Conservation (phyloP, 148 eudicot species). For the Heliosperma pusillum region DNA sequence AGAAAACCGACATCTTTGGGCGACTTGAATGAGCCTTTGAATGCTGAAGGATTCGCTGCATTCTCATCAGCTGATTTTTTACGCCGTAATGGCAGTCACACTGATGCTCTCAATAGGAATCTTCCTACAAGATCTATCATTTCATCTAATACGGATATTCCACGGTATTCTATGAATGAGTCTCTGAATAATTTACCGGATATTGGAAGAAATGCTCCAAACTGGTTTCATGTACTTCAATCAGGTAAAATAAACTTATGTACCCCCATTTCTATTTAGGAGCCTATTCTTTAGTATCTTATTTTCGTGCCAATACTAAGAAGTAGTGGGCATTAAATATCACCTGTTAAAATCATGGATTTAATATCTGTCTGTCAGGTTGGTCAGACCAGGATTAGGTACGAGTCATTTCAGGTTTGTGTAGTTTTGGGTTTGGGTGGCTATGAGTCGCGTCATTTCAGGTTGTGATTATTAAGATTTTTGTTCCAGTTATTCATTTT, state of each 20-base stretch:
- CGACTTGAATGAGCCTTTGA: slow-evolving; percentile 75
- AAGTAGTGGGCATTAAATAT: no score
- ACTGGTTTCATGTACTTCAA: slow-evolving; percentile 41
- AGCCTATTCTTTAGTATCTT: background rate
- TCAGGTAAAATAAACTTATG: slow-evolving; percentile 43
- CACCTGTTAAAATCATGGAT: no score
- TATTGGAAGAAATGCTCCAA: slow-evolving; percentile 40
- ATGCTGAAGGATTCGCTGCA: slow-evolving; percentile 41
- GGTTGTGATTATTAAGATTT: no score
- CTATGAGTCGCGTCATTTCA: no score
- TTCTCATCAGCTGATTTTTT: slow-evolving; percentile 33
- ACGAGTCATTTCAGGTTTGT: no score
- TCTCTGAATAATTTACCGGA: slow-evolving; percentile 7
- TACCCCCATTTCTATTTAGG: background rate
- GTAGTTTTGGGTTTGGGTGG: no score
- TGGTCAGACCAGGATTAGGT: no score
- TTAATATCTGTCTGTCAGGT: no score
- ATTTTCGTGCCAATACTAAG: no score
- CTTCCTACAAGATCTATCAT: slow-evolving; percentile 30
- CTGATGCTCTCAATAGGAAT: slow-evolving; percentile 22
- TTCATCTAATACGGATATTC: slow-evolving; percentile 29
- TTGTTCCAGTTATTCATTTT: no score
- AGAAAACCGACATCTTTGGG: slow-evolving; percentile 30
- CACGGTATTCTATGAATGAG: slow-evolving; percentile 25
- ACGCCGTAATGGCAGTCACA: background rate